Conservation (phyloP, 331 rosid genomes). For the Malus hybrid region DNA sequence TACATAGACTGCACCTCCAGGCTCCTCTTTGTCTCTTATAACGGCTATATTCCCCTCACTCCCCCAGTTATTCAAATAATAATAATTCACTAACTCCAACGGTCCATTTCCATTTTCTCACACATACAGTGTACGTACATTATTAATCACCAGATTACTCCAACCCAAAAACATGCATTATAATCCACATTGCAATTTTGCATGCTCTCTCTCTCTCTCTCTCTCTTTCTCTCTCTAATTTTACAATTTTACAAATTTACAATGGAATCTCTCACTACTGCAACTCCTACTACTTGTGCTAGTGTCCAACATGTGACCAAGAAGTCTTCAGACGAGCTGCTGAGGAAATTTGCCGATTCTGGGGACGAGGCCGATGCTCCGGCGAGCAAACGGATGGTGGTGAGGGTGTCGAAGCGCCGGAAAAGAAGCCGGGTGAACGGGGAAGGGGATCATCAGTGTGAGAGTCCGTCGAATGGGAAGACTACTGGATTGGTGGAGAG, state of each 20-base stretch:
- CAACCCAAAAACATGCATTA: too few species aligned
- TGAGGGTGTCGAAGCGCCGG: constrained; percentile 23
- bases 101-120: constrained; percentile 28
- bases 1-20: neutral
- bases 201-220: too few species aligned
- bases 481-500: constrained; percentile 31
- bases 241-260: neutral
- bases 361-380: constrained; percentile 8
- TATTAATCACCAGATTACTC: too few species aligned
- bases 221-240: neutral
- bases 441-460: constrained; percentile 14
- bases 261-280: neutral
- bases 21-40: constrained; percentile 10
- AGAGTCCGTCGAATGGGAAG: constrained; percentile 25
- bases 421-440: constrained; percentile 15
- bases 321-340: constrained; percentile 76
- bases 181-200: too few species aligned
- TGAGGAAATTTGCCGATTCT: constrained; percentile 50
- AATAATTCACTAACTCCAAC: constrained; percentile 29
- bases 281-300: neutral
- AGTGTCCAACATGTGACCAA: constrained; percentile 60
- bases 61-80: constrained; percentile 19
- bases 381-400: constrained; percentile 6
- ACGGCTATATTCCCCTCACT: constrained; percentile 56
- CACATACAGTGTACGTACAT: neutral